A percentile compares a stretch with the other conserved stretches of the same genome.
Conservation (phyloP, 1,284 basidiomycete genomes). For the Exsudoporus floridanus region DNA sequence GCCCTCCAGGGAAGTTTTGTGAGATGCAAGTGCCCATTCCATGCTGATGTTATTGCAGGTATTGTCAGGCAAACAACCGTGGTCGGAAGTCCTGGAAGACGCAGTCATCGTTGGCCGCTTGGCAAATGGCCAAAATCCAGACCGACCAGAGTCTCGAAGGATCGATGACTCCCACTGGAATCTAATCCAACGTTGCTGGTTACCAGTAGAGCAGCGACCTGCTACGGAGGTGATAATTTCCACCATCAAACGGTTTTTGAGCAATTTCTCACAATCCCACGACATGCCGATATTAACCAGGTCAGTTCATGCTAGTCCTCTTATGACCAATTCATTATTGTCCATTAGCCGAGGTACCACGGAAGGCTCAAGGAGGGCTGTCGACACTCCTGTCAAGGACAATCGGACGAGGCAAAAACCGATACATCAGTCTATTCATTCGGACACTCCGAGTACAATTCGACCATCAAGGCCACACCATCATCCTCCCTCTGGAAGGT, state of each 20-base stretch:
- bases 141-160: constrained; percentile 1
- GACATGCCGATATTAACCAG: too few species aligned
- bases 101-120: neutral
- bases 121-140: neutral
- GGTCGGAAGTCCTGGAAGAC: constrained; percentile 6
- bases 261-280: too few species aligned
- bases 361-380: too few species aligned
- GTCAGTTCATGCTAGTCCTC: too few species aligned
- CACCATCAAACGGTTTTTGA: neutral
- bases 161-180: constrained; percentile 6
- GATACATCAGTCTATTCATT: too few species aligned
- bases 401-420: too few species aligned
- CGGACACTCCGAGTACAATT: too few species aligned
- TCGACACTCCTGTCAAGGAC: too few species aligned
- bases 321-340: too few species aligned
- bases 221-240: neutral
- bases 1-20: constrained; percentile 1
- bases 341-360: neutral
- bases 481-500: too few species aligned
- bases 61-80: constrained; percentile 10
- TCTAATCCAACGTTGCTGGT: constrained; percentile 10
- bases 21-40: fast-evolving
- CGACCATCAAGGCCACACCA: too few species aligned
- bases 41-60: constrained; percentile 1
- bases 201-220: neutral